phyloP scores from a whole-genome alignment of 2,329 filamentous ascomycete genomes.

The Aspergillus glaucus region DNA sequence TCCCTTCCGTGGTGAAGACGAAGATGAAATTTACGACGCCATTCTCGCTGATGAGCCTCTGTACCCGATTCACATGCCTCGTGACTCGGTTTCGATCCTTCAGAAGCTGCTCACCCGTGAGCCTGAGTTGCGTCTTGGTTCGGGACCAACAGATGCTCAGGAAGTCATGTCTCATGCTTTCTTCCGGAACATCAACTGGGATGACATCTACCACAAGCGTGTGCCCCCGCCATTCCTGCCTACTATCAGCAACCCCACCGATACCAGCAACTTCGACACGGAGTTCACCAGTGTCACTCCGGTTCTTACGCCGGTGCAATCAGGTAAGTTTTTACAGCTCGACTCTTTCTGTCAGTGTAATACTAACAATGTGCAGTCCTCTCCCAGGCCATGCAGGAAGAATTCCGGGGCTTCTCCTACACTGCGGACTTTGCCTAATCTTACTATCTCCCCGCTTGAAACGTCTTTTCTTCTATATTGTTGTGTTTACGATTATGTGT shows the following conservation, averaged over 20 bases:
- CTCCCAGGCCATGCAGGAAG: constrained; percentile 98
- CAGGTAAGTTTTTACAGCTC: constrained; percentile 54
- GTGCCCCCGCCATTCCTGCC: constrained; percentile 85
- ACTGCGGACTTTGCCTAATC: constrained; percentile 77
- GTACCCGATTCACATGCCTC: constrained; percentile 97
- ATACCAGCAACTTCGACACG: constrained; percentile 99
- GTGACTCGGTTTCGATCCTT: constrained; percentile 93
- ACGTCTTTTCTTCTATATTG: constrained; percentile 3
- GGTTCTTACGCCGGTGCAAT: constrained; percentile 93
- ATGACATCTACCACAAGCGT: constrained; percentile 95
- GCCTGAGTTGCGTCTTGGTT: constrained; percentile 85
- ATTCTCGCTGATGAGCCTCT: constrained; percentile 95
- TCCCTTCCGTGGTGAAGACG: constrained; percentile 96
- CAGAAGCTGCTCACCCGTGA: constrained; percentile 96
- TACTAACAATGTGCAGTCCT: constrained; percentile 56
- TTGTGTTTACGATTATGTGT: constrained; percentile 7
- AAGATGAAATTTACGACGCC: constrained; percentile 98
- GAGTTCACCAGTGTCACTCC: constrained; percentile 98
- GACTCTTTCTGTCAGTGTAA: constrained; percentile 3
- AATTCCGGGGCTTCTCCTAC: constrained; percentile 98
- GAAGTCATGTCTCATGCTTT: constrained; percentile 99
- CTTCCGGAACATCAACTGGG: constrained; percentile 97
- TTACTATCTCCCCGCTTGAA: not conserved
- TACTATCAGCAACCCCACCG: constrained; percentile 81
- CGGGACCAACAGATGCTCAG: constrained; percentile 92